Percentiles rank a stretch among this genome's conserved stretches.
phyloP scores from a whole-genome alignment of 257 asterid species.

The Forsythia viridissima region DNA sequence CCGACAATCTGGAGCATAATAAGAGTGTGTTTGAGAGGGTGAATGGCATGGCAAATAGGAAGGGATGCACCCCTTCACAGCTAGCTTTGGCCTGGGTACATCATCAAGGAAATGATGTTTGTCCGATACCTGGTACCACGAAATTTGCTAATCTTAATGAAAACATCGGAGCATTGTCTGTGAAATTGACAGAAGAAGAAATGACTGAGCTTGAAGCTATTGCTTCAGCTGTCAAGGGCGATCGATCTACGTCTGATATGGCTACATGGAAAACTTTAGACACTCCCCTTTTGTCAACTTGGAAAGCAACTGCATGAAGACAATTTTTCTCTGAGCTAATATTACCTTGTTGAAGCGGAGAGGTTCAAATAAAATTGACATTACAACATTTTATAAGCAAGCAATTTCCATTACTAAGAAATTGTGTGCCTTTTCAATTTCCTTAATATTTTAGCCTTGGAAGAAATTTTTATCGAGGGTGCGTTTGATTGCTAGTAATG shows the following conservation, averaged over 20 bases:
- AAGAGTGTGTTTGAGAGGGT: conserved; percentile 33
- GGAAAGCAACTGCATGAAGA: conserved; percentile 16
- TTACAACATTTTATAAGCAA: neutral
- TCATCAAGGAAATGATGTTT: conserved; percentile 49
- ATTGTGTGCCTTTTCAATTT: neutral
- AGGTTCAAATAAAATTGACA: neutral
- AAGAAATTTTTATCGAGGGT: too few relatives aligned
- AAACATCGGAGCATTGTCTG: conserved; percentile 37
- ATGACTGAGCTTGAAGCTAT: conserved; percentile 41
- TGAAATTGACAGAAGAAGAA: conserved; percentile 29
- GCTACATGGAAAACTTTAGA: conserved; percentile 24
- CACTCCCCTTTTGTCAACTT: conserved; percentile 22
- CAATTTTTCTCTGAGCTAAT: too few relatives aligned
- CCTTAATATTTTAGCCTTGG: too few relatives aligned
- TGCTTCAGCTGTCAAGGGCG: conserved; percentile 37
- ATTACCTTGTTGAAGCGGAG: neutral
- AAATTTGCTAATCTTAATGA: conserved; percentile 37
- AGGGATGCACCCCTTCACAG: conserved; percentile 46
- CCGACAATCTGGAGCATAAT: conserved; percentile 40
- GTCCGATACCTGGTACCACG: conserved; percentile 51
- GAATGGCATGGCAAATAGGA: conserved; percentile 30
- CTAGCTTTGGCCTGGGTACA: conserved; percentile 53
- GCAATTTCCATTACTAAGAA: neutral
- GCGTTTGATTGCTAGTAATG: too few relatives aligned
- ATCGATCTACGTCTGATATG: conserved; percentile 17